Evolutionary conservation across 441 rosid species (phyloP), one percentile per base, ranked within the genome.

Genomic region (Gossypium davidsonii): DNA sequence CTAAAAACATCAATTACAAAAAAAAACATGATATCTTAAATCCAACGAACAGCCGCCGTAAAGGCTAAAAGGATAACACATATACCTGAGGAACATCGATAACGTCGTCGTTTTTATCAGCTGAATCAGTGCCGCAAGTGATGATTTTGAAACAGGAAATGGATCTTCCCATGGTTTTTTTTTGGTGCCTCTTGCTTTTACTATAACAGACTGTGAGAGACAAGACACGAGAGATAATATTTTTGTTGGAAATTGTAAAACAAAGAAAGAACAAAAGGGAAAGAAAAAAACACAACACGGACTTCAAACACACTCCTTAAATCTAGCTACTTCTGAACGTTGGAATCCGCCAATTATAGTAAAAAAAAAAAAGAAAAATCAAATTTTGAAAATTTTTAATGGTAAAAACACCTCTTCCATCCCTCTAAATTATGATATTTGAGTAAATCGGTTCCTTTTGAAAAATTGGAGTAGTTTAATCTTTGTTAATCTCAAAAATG

Each of bases 121-220:
- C 82, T 2, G 96, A 85, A 75, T 82, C 87, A 74, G 91, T 71
- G 28, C 92, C 86, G 79, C 99, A 95, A 11, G 91, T 65, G 63
- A 92, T 91, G 82, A 94, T 82, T 31, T 89, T 91, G 80, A 95
- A 83, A 85, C 99, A 95, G 62, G 96, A 87, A 67, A 82, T 74
- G 66, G 98, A 85, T 87, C 93, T 87, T 83, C 97, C 97, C 98
- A 92, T 92, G 64, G 23, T 21, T 52, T 68, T 67, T 59, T n/a
- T 31, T 34, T 58, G 0, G 42, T 67, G 14, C 67, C 52, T 34
- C 77, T 76, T 66, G 5, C 72, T 46, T 73, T 46, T 73, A 66
- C 48, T 31, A 21, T 17, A 1, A 14, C 2, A 12, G 15, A 52
- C 53, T 63, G 73, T 25, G 39, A 8, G 68, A 65, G 80, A 82